Base-by-base conservation (phyloP, 495 filamentous ascomycete species). In the Bacidia rubella region DNA sequence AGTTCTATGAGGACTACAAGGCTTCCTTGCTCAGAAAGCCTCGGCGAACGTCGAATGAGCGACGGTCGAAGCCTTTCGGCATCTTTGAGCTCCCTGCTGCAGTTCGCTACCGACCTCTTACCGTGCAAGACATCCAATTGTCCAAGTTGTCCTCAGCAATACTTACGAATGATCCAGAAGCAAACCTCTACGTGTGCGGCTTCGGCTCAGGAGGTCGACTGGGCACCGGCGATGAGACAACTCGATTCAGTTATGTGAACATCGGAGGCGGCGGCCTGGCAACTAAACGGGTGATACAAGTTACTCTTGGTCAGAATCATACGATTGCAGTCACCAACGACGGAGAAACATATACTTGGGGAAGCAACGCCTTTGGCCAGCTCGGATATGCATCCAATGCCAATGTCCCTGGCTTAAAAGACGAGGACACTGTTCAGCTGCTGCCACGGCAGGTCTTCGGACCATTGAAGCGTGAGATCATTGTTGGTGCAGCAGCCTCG, bases 141-240 rank as follows among this genome's bases (percentile, higher is more conserved):
- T 90, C 93, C 0, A 98, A 97, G 64, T 71, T 97, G 1, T 87
- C 94, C 58, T 94, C 86, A 29, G 93, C 90, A 0, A 74, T 98
- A 29, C 66, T 98, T 3, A 96, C 92, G 0, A 76, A 75, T n/a
- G 93, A 97, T 59, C 86, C 87, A 0, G 81, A 90, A 54, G 83
- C 86, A 2, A 98, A 98, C 65, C 76, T 98, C 4, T 95, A 90
- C 58, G 74, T 95, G 58, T 95, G 90, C 62, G 92, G 92, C 10
- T 86, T 94, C 64, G 92, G 92, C 1, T 83, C 85, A 43, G 87
- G 90, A 42, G 93, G 93, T 35, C 78, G 92, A 47, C 74, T 98
- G 21, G 92, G 92, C 2, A 86, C 86, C 11, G 93, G 90, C 2
- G 86, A 95, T 58, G 89, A 96, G 57, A 78, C 76, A 15, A 95